Conservation (phyloP, 73 alveolate species). For the Breviolum minutum region DNA sequence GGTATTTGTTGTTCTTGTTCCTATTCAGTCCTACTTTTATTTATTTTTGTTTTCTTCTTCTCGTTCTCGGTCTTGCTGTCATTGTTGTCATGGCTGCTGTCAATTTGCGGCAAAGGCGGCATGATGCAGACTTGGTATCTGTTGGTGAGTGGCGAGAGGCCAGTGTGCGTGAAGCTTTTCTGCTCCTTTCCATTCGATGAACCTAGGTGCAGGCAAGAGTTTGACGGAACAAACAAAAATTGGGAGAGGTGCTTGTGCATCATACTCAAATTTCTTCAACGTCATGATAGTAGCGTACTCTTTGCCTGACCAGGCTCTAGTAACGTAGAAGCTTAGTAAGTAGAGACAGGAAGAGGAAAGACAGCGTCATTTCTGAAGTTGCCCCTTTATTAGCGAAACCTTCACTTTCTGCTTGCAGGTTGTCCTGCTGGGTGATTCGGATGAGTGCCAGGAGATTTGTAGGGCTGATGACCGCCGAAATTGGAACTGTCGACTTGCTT, state of each 20-base stretch:
- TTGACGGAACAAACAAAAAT: not conserved
- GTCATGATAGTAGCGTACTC: not conserved
- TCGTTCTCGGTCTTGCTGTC: too few species aligned
- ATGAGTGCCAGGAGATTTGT: slow-evolving; percentile 27
- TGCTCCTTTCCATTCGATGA: not conserved
- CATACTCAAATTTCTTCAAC: not conserved
- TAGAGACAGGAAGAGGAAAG: not conserved
- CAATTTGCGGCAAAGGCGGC: slow-evolving; percentile 13
- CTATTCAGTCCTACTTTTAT: too few species aligned
- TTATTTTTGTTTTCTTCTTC: too few species aligned
- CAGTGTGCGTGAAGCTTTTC: too few species aligned
- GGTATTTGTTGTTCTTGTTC: too few species aligned
- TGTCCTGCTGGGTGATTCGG: slow-evolving; percentile 81
- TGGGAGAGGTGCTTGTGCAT: too few species aligned
- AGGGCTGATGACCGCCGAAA: not conserved
- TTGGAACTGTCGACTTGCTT: too few species aligned
- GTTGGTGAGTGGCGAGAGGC: slow-evolving; percentile 92
- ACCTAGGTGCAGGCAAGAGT: not conserved
- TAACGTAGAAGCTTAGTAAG: not conserved
- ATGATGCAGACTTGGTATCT: slow-evolving; percentile 77
- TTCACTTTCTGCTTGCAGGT: not conserved
- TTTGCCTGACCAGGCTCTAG: not conserved
- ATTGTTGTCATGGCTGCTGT: not conserved
- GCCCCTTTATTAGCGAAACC: too few species aligned
- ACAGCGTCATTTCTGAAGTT: not conserved